phyloP scores from a whole-genome alignment of 257 asterid species.

The Plantago elongata region DNA sequence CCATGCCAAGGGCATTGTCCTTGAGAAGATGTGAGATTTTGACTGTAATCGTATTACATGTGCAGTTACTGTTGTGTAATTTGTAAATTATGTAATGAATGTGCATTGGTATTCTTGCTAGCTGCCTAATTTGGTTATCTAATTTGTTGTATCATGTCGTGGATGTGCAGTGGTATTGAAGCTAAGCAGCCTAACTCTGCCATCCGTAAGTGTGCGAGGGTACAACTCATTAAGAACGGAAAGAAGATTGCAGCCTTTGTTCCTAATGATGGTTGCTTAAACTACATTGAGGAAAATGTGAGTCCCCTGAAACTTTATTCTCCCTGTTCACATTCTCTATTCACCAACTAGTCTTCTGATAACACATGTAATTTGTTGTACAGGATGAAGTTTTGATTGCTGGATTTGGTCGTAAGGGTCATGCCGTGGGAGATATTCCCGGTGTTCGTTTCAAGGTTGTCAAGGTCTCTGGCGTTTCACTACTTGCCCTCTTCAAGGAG shows the following conservation, averaged over 20 bases:
- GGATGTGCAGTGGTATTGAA: slow-evolving; percentile 48
- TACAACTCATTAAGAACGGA: slow-evolving; percentile 60
- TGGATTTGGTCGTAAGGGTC: slow-evolving; percentile 59
- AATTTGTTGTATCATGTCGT: background rate
- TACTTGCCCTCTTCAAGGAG: slow-evolving; percentile 56
- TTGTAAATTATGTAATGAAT: too few relatives aligned
- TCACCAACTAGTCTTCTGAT: background rate
- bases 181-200: slow-evolving; percentile 71
- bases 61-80: background rate
- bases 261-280: slow-evolving; percentile 58
- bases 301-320: slow-evolving; percentile 10
- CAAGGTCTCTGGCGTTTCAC: slow-evolving; percentile 60
- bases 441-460: slow-evolving; percentile 61
- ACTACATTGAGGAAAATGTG: slow-evolving; percentile 56
- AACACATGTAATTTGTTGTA: background rate
- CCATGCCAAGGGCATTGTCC: slow-evolving; percentile 59
- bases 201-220: slow-evolving; percentile 63
- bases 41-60: background rate
- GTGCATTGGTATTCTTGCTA: too few relatives aligned
- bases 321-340: background rate
- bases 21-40: slow-evolving; percentile 45
- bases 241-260: slow-evolving; percentile 61
- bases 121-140: too few relatives aligned
- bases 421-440: slow-evolving; percentile 68
- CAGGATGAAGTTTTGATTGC: slow-evolving; percentile 63